These are phyloP conservation scores for Auriscalpium vulgare DNA, from an alignment of 768 basidiomycete species.

Conservation along the genomic window DNA sequence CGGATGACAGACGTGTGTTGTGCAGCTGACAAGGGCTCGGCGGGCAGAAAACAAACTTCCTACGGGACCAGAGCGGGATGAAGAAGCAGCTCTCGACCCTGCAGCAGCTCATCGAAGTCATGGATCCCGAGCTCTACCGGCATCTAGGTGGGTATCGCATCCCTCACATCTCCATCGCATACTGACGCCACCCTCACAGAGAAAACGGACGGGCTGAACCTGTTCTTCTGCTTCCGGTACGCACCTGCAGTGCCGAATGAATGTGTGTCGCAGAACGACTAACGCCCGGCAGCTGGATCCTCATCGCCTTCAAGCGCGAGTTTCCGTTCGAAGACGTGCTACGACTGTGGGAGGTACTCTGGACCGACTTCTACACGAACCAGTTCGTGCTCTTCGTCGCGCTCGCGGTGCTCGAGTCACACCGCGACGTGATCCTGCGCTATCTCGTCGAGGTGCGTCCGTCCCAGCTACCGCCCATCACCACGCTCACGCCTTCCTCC, in stretches of 20 bases:
- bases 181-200: conserved; percentile 38
- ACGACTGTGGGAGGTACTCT: conserved; percentile 87
- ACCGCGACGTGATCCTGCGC: conserved; percentile 89
- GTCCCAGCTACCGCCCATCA: conserved; percentile 3
- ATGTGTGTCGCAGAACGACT: not conserved
- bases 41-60: conserved; percentile 83
- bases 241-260: conserved; percentile 13
- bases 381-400: conserved; percentile 91
- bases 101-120: conserved; percentile 83
- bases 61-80: conserved; percentile 97
- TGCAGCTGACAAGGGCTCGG: not conserved
- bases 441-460: conserved; percentile 83
- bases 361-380: conserved; percentile 87
- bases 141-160: conserved; percentile 59
- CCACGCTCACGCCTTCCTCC: not conserved
- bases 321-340: conserved; percentile 89
- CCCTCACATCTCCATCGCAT: not conserved
- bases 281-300: conserved; percentile 59
- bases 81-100: conserved; percentile 85
- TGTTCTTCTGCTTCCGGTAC: conserved; percentile 98
- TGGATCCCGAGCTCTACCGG: conserved; percentile 93
- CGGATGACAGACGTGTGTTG: not conserved
- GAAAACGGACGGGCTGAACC: conserved; percentile 80
- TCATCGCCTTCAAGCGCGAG: conserved; percentile 95
- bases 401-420: conserved; percentile 88